Evolutionary conservation across 1,284 basidiomycete genomes (phyloP).

Genomic region (Takashimella koratensis): DNA sequence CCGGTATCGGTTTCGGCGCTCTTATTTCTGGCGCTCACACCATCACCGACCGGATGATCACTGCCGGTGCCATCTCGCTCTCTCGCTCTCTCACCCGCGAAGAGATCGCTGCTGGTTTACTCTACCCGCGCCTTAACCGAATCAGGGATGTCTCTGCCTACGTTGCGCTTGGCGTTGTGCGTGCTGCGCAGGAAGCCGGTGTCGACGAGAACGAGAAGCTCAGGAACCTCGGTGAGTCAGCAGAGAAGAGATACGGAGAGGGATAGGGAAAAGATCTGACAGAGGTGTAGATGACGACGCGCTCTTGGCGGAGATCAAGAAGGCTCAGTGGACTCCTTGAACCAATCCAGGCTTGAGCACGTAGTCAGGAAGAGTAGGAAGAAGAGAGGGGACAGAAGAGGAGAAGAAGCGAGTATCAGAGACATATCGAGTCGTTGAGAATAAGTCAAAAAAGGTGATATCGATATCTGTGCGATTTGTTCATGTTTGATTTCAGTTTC

Average conservation of each 20-base stretch:
- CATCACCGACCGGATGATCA: conserved; percentile 51
- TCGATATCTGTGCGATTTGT: too few species aligned
- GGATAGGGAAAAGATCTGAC: background rate
- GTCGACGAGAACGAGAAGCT: conserved; percentile 32
- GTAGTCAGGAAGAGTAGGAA: background rate
- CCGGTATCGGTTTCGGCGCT: conserved; percentile 73
- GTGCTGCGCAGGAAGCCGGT: conserved; percentile 67
- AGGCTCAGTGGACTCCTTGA: conserved; percentile 32
- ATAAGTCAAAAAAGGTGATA: too few species aligned
- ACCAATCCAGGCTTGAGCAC: background rate
- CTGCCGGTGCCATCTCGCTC: conserved; percentile 62
- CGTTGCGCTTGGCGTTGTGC: conserved; percentile 70
- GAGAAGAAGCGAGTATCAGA: background rate
- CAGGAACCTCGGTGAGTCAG: conserved; percentile 24
- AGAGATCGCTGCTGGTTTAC: conserved; percentile 62
- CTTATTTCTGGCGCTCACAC: conserved; percentile 56
- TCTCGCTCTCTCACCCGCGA: conserved; percentile 69
- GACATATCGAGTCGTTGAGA: too few species aligned
- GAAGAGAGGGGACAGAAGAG: background rate
- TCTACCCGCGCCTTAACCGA: conserved; percentile 72
- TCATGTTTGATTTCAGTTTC: too few species aligned
- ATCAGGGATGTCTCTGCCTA: conserved; percentile 77
- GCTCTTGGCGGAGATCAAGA: conserved; percentile 27
- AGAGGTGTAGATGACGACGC: conserved; percentile 17
- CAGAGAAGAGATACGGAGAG: background rate